Evolutionary conservation across 2,329 filamentous ascomycete species (phyloP).

Genomic region (Trichoderma koningii): DNA sequence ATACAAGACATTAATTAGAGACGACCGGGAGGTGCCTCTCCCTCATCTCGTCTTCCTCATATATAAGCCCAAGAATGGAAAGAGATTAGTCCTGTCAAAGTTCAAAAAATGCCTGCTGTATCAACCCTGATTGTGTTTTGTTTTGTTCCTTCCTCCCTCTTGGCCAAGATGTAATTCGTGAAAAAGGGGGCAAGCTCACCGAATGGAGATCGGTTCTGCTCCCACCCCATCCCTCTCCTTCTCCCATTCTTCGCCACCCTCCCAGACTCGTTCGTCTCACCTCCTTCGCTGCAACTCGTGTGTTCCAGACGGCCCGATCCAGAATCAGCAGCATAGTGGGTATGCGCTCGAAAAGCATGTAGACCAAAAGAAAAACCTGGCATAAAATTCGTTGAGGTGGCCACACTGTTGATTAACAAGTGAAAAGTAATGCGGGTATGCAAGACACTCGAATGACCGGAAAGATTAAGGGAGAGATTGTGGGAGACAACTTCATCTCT

Average conservation of each 20-base stretch:
- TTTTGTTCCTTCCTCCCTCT: not conserved
- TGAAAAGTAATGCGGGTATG: constrained; percentile 17
- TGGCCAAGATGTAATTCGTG: not conserved
- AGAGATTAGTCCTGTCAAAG: not conserved
- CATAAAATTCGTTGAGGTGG: constrained; percentile 12
- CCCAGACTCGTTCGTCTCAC: too few relatives aligned
- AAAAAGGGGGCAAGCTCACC: not conserved
- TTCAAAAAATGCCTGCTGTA: constrained; percentile 25
- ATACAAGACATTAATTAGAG: constrained; percentile 22
- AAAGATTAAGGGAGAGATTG: constrained; percentile 2
- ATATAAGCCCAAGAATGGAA: constrained; percentile 1
- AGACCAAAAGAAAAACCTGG: constrained; percentile 12
- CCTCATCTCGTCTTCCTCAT: constrained; percentile 2
- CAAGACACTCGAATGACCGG: not conserved
- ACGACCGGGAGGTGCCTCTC: not conserved
- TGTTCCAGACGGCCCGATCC: constrained; percentile 2
- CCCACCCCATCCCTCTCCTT: not conserved
- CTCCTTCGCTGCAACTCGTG: not conserved
- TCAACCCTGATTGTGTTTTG: constrained; percentile 9
- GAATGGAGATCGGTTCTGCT: not conserved
- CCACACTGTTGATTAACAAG: not conserved
- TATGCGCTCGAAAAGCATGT: constrained; percentile 11
- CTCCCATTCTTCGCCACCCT: not conserved
- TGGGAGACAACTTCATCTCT: not conserved
- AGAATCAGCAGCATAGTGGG: not conserved